Evolutionary conservation across 441 rosid species (phyloP), one percentile per base, ranked within the genome.

Genomic region (Raphanus hybrid): DNA sequence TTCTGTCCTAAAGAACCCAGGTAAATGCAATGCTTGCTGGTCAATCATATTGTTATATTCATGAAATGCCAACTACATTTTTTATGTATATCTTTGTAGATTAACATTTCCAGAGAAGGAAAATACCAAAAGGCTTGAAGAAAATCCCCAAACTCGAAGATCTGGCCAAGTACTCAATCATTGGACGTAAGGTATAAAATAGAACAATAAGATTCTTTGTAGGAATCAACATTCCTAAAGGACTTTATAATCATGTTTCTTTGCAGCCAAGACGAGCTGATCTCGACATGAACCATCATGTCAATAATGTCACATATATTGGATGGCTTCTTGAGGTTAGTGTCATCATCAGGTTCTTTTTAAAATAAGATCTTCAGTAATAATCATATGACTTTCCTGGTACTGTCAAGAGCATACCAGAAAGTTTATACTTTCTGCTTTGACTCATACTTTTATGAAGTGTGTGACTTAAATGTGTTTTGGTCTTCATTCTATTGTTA

Each of bases 261-360:
- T 69, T 84, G 84, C 92, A 91, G 98, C 95, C 98, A 1, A 88
- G 98, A 83, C 84, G 95, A 87, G 93, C 95, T 74, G 99, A 95
- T 87, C 89, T 95, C 27, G 97, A 95, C 84, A 95, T 93, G 99
- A 95, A 93, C 80, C 98, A 95, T 83, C 99, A 95, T 76, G 98
- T 91, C 69, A 95, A 95, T 70, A 93, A 95, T 64, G 98, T 95
- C 71, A 75, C 98, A 71, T 95, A 92, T 67, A 87, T 95, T 29
- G 97, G 97, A 82, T 95, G 99, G 99, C 89, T 89, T 83, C 89
- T 95, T 9, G 99, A 95, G 98, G 99, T 93, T 67, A 69, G 91
- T 52, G 58, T 81, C 70, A 8, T 8, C 18, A 32, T 39, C 45
- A 8, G 15, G 9, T 60, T 61, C 62, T 67, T 67, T 78, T 48